These are phyloP conservation scores for Pseudognaphalium luteoalbum DNA, from an alignment of 129 eudicot genomes.

Conservation along the genomic window DNA sequence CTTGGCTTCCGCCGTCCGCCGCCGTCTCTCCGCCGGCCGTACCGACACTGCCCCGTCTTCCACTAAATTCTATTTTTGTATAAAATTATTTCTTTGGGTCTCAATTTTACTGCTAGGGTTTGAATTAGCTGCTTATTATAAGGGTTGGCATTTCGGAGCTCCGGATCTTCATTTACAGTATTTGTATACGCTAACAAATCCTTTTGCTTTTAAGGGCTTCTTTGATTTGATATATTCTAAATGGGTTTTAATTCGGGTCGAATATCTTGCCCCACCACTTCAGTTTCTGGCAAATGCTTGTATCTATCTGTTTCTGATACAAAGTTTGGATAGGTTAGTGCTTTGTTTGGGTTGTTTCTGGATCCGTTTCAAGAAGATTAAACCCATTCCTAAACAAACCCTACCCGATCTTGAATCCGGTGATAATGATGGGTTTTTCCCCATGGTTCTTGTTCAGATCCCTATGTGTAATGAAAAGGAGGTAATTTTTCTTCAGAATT, in stretches of 20 bases:
- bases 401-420: conserved; percentile 76
- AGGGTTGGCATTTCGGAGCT: conserved; percentile 67
- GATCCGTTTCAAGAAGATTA: conserved; percentile 62
- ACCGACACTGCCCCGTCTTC: conserved; percentile 43
- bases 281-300: conserved; percentile 71
- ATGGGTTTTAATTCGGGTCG: conserved; percentile 80
- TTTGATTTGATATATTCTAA: conserved; percentile 60
- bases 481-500: conserved; percentile 41
- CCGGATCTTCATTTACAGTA: conserved; percentile 63
- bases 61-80: conserved; percentile 48
- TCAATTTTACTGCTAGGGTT: conserved; percentile 59
- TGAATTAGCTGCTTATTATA: conserved; percentile 68
- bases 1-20: conserved; percentile 77
- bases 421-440: conserved; percentile 57
- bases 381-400: conserved; percentile 57
- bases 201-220: conserved; percentile 42
- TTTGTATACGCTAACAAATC: conserved; percentile 41
- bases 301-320: conserved; percentile 64
- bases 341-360: conserved; percentile 87
- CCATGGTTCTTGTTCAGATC: conserved; percentile 97
- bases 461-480: conserved; percentile 97
- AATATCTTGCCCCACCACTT: conserved; percentile 79
- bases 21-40: conserved; percentile 79
- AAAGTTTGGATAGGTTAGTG: conserved; percentile 79
- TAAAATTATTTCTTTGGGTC: conserved; percentile 53